Evolutionary conservation across 176 grass and related monocot species (phyloP), one percentile per base, ranked within the genome.

Genomic region (Oryza glumipatula): DNA sequence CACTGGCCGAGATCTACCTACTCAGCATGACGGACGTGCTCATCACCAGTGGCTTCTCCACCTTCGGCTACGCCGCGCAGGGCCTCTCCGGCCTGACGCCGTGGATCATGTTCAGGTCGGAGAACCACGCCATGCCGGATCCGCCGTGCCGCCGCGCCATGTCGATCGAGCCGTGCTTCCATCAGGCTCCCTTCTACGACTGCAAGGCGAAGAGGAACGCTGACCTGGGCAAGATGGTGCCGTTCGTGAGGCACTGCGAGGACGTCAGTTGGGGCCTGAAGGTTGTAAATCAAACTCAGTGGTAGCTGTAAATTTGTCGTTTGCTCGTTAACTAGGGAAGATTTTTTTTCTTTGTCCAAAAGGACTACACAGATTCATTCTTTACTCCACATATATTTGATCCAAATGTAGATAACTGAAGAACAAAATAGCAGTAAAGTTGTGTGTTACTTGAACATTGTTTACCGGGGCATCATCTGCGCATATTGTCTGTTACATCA

Each of bases 141-240:
- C 86, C 82, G 0, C 83, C 86, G 1, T 97, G 92, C 47, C 74
- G 72, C 39, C 85, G 75, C 14, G 84, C 86, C 79, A 78, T 91
- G 84, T 94, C 92, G 71, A 88, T 92, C 52, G 95, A 97, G 7
- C 92, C 95, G 9, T 97, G 95, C 82, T 97, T 94, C 83, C 90
- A 94, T 26, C 7, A 85, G 0, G 87, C 94, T 64, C 94, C 92
- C 48, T 52, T 4, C 11, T 88, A 86, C 28, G 90, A 93, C 73
- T 94, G 95, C 90, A 91, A 88, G 44, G 81, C 78, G 1, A 90
- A 85, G 44, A 89, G 74, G 49, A 36, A 83, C 11, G 38, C 88
- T 22, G 86, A 97, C 67, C 39, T 89, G 43, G 86, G 86, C n/a
- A 80, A 72, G 65, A 22, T 93, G 68, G 82, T 89, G 54, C 70